Conservation (phyloP, 129 eudicot genomes). For the Calendula officinalis region DNA sequence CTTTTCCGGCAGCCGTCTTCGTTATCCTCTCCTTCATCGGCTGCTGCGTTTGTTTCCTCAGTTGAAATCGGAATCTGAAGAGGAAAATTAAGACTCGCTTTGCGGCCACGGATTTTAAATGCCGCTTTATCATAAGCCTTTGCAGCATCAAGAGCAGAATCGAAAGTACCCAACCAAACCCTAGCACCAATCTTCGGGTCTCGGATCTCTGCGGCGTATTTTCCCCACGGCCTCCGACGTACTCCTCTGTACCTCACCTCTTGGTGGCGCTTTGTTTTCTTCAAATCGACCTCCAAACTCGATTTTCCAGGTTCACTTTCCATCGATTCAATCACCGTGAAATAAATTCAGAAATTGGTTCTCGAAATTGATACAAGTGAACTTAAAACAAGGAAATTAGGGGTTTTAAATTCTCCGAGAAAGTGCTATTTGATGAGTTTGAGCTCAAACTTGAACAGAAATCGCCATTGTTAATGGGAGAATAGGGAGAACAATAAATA, state of each 20-base stretch:
- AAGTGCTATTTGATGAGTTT: too few species aligned
- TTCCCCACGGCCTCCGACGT: conserved; percentile 35
- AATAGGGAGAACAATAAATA: background rate
- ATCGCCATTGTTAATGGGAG: background rate
- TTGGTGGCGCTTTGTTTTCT: background rate
- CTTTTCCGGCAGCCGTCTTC: background rate
- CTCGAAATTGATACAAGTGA: background rate
- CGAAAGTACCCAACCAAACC: conserved; percentile 26
- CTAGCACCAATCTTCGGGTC: conserved; percentile 30
- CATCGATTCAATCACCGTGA: background rate
- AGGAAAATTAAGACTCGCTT: conserved; percentile 27
- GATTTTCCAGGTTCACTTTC: conserved; percentile 5
- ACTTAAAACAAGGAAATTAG: background rate
- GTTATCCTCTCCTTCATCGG: background rate
- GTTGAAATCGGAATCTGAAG: background rate
- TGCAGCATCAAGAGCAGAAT: conserved; percentile 27
- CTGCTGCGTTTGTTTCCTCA: background rate
- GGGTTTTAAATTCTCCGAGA: background rate
- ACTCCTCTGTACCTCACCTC: conserved; percentile 32
- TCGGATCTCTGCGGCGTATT: conserved; percentile 35
- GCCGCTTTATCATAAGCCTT: conserved; percentile 30
- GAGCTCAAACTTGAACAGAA: background rate
- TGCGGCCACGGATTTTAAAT: conserved; percentile 16
- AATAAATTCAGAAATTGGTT: background rate
- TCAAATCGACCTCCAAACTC: background rate